Base-by-base conservation (phyloP, 257 asterid species). In the Henckelia pumila region DNA sequence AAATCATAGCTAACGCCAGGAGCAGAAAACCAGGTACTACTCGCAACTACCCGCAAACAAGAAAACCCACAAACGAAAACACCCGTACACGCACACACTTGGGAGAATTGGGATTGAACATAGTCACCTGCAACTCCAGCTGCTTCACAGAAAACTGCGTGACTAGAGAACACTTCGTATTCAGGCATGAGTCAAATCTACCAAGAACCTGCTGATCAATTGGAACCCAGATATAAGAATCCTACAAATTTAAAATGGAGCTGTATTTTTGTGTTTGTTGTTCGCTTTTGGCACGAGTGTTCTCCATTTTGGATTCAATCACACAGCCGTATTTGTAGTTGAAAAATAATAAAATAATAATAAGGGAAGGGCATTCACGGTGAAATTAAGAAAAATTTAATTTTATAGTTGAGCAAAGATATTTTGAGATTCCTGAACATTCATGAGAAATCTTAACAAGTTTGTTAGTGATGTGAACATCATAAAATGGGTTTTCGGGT, bases 101-200 rank as follows among this genome's bases (percentile, higher is more conserved):
- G 19, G 9, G 21, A 29, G 57, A 57, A 8, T 23, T 16, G 53
- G 52, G 29, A 47, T 59, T 37, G 35, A 71, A 73, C 63, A 56
- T 21, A 55, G 20, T 19, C 16, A 88, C 97, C 97, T 83, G 88
- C 86, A 80, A 88, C 71, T 53, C 97, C 97, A 80, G 89, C 96
- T 35, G 85, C 89, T 58, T 73, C 73, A 20, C 97, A 78, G 83
- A 74, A 70, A 47, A 82, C 9, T 26, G 95, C 77, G 61, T 78
- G 76, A 74, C 81, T 75, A 19, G 95, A 83, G 52, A 61, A 71
- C 29, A 83, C 30, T 20, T 71, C 84, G 33, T 71, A 80, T 66
- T 71, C 81, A 61, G 87, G 59, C 85, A 84, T 81, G 65, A 53
- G 32, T 44, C 55, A 5, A 47, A 47, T 17, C 21, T 16, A 17